A percentile compares a stretch with the other conserved stretches of the same genome.
phyloP scores from a whole-genome alignment of 495 filamentous ascomycete genomes.

The Parathielavia appendiculata region DNA sequence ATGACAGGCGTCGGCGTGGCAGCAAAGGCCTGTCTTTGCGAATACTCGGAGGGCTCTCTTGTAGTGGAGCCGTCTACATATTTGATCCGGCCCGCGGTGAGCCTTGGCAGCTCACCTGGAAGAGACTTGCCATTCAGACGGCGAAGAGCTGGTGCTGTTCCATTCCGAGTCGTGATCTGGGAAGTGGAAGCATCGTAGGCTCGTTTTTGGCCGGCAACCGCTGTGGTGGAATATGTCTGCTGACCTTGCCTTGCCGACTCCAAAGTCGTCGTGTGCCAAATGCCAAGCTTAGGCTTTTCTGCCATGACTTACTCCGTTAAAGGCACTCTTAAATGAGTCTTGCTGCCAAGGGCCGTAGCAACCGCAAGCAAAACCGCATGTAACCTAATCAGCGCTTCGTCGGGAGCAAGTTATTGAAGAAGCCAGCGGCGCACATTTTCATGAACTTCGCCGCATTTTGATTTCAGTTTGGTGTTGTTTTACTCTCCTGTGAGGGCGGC shows the following conservation, averaged over 20 bases:
- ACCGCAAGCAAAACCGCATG: too few relatives aligned
- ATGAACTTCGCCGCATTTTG: background rate
- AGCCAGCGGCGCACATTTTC: too few relatives aligned
- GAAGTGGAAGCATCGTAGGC: slow-evolving; percentile 13
- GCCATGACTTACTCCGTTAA: slow-evolving; percentile 17
- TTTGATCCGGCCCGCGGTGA: slow-evolving; percentile 37
- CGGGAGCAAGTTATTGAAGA: too few relatives aligned
- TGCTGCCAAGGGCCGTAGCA: too few relatives aligned
- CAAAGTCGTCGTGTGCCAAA: slow-evolving; percentile 31
- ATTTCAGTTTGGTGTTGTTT: background rate
- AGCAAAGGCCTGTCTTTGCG: slow-evolving; percentile 39
- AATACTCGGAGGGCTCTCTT: slow-evolving; percentile 38
- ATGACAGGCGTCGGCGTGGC: slow-evolving; percentile 48
- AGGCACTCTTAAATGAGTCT: background rate
- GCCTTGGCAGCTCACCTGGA: slow-evolving; percentile 17
- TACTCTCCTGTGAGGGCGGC: background rate
- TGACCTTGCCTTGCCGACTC: slow-evolving; percentile 21
- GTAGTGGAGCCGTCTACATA: slow-evolving; percentile 9
- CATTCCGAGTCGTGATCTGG: background rate
- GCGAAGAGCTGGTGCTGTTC: slow-evolving; percentile 4
- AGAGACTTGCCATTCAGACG: background rate
- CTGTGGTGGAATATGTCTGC: slow-evolving; percentile 9
- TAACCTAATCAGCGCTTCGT: too few relatives aligned
- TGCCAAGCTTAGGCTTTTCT: slow-evolving; percentile 14
- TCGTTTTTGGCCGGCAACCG: slow-evolving; percentile 27